Conservation (phyloP, 805 yeast species). For the Candida hungchunana region DNA sequence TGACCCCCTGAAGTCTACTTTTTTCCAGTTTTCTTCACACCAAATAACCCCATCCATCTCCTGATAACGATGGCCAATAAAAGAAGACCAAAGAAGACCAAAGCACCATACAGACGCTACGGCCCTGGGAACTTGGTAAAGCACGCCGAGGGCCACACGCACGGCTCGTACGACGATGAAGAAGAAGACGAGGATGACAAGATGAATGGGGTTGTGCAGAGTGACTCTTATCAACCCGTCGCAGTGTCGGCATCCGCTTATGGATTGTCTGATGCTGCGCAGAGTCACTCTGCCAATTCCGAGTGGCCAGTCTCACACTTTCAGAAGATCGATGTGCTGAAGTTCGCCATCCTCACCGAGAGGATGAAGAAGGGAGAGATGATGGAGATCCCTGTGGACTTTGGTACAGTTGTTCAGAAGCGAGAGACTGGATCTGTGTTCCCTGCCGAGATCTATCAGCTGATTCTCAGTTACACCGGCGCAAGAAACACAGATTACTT, state of each 20-base stretch:
- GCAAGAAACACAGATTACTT: slow-evolving; percentile 46
- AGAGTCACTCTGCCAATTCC: slow-evolving; percentile 2
- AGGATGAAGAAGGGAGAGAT: slow-evolving; percentile 12
- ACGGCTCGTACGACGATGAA: slow-evolving; percentile 25
- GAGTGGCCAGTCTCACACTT: slow-evolving; percentile 48
- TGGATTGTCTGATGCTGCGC: background rate
- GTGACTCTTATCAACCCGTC: slow-evolving; percentile 1
- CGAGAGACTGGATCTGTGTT: slow-evolving; percentile 20
- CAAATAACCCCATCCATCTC: no score
- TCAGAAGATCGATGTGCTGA: slow-evolving; percentile 44
- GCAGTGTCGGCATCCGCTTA: no score
- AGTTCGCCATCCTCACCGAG: slow-evolving; percentile 29
- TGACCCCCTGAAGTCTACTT: background rate
- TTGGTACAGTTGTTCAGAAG: slow-evolving; percentile 1
- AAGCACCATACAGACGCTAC: slow-evolving; percentile 76
- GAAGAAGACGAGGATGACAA: slow-evolving; percentile 28
- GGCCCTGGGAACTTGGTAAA: slow-evolving; percentile 39
- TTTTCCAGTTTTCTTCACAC: no score
- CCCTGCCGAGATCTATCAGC: slow-evolving; percentile 27
- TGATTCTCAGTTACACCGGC: slow-evolving; percentile 26
- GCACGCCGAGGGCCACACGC: slow-evolving; percentile 32
- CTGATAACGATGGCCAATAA: slow-evolving; percentile 67
- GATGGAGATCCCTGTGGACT: slow-evolving; percentile 13
- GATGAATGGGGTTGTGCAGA: slow-evolving; percentile 17
- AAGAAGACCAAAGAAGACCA: slow-evolving; percentile 76